Evolutionary conservation across 129 eudicot species (phyloP).

Genomic region (Escallonia herrerae): DNA sequence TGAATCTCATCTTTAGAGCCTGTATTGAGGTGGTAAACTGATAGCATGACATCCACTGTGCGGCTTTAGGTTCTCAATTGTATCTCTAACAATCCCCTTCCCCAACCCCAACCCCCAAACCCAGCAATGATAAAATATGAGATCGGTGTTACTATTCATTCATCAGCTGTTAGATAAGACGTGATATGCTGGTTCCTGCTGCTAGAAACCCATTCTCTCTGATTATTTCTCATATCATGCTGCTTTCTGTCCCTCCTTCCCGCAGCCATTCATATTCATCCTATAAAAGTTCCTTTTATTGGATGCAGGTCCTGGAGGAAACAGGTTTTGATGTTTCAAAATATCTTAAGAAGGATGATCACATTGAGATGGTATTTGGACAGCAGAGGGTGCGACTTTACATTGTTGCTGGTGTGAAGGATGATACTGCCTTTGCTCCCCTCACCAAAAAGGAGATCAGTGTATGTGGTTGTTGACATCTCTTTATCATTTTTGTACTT

Average conservation of each 20-base stretch:
- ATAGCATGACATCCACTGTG: too few relatives aligned
- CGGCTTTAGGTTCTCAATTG: too few relatives aligned
- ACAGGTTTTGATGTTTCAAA: conserved; percentile 91
- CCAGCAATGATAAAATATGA: too few relatives aligned
- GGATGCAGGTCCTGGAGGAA: conserved; percentile 92
- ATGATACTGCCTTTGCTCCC: conserved; percentile 92
- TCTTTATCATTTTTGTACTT: background rate
- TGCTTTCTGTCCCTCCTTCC: background rate
- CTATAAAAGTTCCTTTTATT: background rate
- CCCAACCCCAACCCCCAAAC: too few relatives aligned
- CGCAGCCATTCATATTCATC: background rate
- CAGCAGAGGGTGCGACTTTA: conserved; percentile 95
- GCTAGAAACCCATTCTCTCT: too few relatives aligned
- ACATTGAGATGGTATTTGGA: conserved; percentile 83
- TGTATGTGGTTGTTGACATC: conserved; percentile 41
- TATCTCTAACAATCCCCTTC: too few relatives aligned
- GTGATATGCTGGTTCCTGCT: too few relatives aligned
- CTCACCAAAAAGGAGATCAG: conserved; percentile 95
- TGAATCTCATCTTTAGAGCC: too few relatives aligned
- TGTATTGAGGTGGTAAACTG: too few relatives aligned
- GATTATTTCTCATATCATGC: background rate
- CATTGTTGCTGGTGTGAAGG: conserved; percentile 90
- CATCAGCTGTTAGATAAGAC: too few relatives aligned
- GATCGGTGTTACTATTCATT: too few relatives aligned
- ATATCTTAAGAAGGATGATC: conserved; percentile 79